These are phyloP conservation scores for Neoascochyta sp. DNA, from an alignment of 2,329 filamentous ascomycete species.

Conservation along the genomic window DNA sequence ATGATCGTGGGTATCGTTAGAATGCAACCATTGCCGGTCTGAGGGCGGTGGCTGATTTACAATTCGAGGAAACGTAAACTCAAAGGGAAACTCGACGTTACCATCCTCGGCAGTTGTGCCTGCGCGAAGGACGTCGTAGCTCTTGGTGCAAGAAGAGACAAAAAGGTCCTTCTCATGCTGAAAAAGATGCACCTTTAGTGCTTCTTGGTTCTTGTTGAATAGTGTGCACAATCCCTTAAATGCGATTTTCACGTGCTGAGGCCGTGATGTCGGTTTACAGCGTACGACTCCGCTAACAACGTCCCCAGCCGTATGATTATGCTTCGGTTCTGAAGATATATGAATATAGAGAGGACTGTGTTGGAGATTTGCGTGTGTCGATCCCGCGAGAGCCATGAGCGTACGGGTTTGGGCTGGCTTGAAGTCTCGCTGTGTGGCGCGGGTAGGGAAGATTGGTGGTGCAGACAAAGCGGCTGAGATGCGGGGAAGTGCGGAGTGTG, in stretches of 20 bases:
- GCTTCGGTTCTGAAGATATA: conserved; percentile 7
- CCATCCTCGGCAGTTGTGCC: conserved; percentile 18
- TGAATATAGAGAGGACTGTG: conserved; percentile 17
- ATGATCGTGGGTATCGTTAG: conserved; percentile 17
- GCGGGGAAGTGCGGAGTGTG: conserved; percentile 8
- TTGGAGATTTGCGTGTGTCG: conserved; percentile 11
- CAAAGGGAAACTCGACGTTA: conserved; percentile 24
- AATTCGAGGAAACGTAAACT: conserved; percentile 21
- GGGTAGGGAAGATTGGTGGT: conserved; percentile 1
- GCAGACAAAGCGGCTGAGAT: conserved; percentile 1
- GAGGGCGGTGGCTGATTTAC: conserved; percentile 14
- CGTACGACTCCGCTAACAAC: conserved; percentile 18
- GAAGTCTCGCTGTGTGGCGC: conserved; percentile 1
- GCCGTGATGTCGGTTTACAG: conserved; percentile 16
- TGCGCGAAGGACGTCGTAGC: conserved; percentile 20
- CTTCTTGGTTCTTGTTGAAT: conserved; percentile 10
- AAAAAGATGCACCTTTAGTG: conserved; percentile 18
- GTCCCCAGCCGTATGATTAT: conserved; percentile 20
- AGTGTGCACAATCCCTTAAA: conserved; percentile 14
- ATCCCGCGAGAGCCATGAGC: conserved; percentile 9
- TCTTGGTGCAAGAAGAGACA: conserved; percentile 11
- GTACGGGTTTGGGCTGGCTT: conserved; percentile 1
- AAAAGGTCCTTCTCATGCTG: conserved; percentile 16
- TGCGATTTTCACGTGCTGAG: conserved; percentile 14
- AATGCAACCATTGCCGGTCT: conserved; percentile 11